Percentiles rank a stretch among this genome's conserved stretches.
Conservation (phyloP, 2,329 filamentous ascomycete species). For the Penicillium corylophilum region DNA sequence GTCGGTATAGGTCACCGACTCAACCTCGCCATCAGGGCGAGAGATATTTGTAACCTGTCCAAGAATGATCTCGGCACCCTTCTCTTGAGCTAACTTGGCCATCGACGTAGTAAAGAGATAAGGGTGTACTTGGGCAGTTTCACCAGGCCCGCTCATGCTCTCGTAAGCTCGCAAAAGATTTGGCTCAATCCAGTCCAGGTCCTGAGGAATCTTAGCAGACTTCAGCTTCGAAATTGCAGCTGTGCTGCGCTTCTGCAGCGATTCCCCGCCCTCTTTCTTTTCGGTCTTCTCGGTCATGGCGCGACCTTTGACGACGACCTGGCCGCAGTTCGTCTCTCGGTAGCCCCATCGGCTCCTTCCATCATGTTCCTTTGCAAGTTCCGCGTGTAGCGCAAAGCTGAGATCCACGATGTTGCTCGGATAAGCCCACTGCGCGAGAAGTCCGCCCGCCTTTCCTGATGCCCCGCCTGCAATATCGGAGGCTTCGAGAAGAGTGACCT, state of each 20-base stretch:
- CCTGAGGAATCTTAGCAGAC: constrained; percentile 65
- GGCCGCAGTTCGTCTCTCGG: constrained; percentile 71
- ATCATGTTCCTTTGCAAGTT: constrained; percentile 79
- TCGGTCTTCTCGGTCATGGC: constrained; percentile 35
- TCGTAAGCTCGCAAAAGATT: constrained; percentile 69
- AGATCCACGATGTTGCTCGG: constrained; percentile 79
- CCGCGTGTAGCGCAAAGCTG: constrained; percentile 77
- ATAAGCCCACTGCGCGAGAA: constrained; percentile 90
- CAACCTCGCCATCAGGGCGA: constrained; percentile 53
- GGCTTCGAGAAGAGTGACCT: constrained; percentile 84
- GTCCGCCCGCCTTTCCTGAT: constrained; percentile 89
- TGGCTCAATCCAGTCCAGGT: constrained; percentile 80
- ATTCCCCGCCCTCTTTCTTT: constrained; percentile 42
- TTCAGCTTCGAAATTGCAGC: constrained; percentile 53
- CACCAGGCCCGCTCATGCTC: constrained; percentile 75
- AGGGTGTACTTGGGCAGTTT: constrained; percentile 92
- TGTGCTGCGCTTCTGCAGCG: constrained; percentile 56
- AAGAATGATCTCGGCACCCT: constrained; percentile 66
- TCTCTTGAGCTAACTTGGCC: constrained; percentile 69
- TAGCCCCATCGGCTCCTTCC: constrained; percentile 85
- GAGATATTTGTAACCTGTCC: constrained; percentile 69
- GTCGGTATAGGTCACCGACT: constrained; percentile 62
- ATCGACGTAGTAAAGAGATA: constrained; percentile 86
- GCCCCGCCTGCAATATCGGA: constrained; percentile 83
- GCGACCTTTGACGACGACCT: constrained; percentile 55